A percentile compares a stretch with the other conserved stretches of the same genome.
Conservation (phyloP, 1,284 basidiomycete genomes). For the Ceratobasidium papillatum region DNA sequence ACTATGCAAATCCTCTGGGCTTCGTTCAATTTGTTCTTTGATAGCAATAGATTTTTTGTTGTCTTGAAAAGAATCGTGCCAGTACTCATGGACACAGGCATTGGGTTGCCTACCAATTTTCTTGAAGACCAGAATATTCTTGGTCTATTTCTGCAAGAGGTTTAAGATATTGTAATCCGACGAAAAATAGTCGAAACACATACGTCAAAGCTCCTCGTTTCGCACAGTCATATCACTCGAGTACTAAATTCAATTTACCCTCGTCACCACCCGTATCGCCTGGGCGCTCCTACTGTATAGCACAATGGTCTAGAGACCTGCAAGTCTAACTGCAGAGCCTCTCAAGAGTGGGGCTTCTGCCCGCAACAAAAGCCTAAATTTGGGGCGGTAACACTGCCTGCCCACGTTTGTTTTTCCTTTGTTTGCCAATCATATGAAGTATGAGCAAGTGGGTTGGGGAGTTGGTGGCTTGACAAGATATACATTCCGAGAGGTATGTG, state of each 20-base stretch:
- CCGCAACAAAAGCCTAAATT: background rate
- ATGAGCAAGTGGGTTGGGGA: background rate
- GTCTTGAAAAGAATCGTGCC: no score
- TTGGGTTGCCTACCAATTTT: no score
- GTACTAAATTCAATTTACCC: no score
- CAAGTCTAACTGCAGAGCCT: background rate
- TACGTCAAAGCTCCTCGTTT: no score
- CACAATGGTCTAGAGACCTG: background rate
- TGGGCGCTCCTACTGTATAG: background rate
- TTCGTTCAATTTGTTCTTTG: background rate
- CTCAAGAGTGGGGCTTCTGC: background rate
- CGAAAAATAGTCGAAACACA: no score
- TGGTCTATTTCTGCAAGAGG: no score
- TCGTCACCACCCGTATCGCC: background rate
- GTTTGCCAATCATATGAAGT: background rate
- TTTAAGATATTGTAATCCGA: no score
- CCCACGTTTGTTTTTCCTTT: background rate
- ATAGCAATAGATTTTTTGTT: background rate
- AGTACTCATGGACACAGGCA: no score
- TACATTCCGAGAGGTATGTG: no score
- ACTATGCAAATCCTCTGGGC: background rate
- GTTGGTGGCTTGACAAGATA: background rate
- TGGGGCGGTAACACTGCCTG: background rate
- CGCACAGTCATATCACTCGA: no score
- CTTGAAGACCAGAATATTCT: no score